Evolutionary conservation across 306 rosid species (phyloP), one percentile per base, ranked within the genome.

Genomic region (Mucuna pruriens): DNA sequence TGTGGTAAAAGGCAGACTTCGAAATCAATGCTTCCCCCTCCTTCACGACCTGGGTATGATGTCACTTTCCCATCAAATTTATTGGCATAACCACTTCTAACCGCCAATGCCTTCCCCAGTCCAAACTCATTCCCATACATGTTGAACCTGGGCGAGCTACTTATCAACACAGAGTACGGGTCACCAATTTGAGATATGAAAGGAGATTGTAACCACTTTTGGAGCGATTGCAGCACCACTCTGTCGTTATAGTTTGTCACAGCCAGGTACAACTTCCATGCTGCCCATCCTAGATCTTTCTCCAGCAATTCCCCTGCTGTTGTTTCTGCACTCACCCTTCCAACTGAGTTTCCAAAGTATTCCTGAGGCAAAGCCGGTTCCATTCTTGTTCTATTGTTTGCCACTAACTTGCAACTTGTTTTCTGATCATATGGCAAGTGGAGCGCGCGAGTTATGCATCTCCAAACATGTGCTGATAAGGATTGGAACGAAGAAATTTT

Each of bases 401-500:
- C 38, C 1, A 87, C 82, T 66, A 90, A 7, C 8, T 3, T 74
- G 76, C 95, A 92, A 10, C 11, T 52, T 13, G 86, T 90, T 63
- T 0, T 55, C 62, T 82, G 77, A 57, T 58, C 46, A 8, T 5
- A 4, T 0, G 88, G 17, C 0, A 19, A 9, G 15, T 34, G 1
- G 1, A 92, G 87, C 0, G 84, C 90, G 0, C 88, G 86, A 9
- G 91, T 92, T 29, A 89, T 63, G 62, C 72, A 67, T 49, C 89
- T 75, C 95, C 92, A 90, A 1, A 89, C 81, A 7, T 82, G 80
- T 0, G 92, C 92, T 13, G 90, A 83, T 13, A 92, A 67, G 19
- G 95, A 84, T 58, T 86, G 87, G 33, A 88, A 88, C 6, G 95
- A 83, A 7, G 93, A 89, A 42, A 90, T 87, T 38, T 29, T 74